These are phyloP conservation scores for Brassica rapa DNA, from an alignment of 345 rosid genomes.

Conservation along the genomic window DNA sequence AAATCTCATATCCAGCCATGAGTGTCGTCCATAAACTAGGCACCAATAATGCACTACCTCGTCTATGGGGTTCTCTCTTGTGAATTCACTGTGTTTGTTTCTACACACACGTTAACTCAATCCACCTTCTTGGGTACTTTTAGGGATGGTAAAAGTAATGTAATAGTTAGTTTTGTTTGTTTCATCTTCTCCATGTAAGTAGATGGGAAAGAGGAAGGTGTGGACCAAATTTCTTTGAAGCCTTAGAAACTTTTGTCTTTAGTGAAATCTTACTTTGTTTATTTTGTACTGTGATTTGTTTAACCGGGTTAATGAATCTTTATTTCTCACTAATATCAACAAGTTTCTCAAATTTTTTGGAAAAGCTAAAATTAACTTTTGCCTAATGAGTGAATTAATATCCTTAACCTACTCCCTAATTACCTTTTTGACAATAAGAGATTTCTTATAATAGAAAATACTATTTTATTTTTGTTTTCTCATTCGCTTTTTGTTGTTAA, in stretches of 20 bases:
- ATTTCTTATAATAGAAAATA: background rate
- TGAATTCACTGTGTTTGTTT: slow-evolving; percentile 35
- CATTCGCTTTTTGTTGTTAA: slow-evolving; percentile 24
- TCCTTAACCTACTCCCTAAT: slow-evolving; percentile 32
- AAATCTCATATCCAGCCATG: no score
- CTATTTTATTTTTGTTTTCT: slow-evolving; percentile 8
- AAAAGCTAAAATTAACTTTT: background rate
- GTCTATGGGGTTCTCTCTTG: slow-evolving; percentile 20
- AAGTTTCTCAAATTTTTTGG: background rate
- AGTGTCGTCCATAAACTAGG: slow-evolving; percentile 40
- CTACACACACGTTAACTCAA: slow-evolving; percentile 22
- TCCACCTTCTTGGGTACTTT: slow-evolving; percentile 33
- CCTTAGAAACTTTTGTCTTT: slow-evolving; percentile 27
- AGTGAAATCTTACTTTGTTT: slow-evolving; percentile 30
- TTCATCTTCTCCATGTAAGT: slow-evolving; percentile 34
- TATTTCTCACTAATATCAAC: slow-evolving; percentile 21
- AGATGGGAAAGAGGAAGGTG: slow-evolving; percentile 36
- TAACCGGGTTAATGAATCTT: slow-evolving; percentile 33
- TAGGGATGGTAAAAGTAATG: slow-evolving; percentile 34
- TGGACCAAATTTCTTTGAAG: slow-evolving; percentile 40
- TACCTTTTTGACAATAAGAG: slow-evolving; percentile 18
- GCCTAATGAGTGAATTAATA: background rate
- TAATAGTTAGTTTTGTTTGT: slow-evolving; percentile 27
- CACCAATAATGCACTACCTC: slow-evolving; percentile 16
- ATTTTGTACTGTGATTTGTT: slow-evolving; percentile 34